phyloP scores from a whole-genome alignment of 176 grass and related monocot species.

The Carex scoparia region DNA sequence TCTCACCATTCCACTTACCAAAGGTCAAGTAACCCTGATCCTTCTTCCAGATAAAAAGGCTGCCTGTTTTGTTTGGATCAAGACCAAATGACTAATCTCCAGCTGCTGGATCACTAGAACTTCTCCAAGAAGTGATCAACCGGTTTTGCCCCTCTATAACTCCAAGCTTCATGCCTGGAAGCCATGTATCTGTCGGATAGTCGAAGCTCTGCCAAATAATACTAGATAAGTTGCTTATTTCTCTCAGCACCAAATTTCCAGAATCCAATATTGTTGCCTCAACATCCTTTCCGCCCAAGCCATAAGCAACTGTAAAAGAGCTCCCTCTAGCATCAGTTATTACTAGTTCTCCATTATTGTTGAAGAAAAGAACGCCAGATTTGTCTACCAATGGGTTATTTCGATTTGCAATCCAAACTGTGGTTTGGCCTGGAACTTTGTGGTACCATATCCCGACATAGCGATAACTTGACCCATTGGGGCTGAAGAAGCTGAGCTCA shows the following conservation, averaged over 20 bases:
- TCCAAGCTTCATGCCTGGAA: constrained; percentile 25
- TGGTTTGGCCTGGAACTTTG: background rate
- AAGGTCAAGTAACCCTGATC: background rate
- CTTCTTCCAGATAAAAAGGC: constrained; percentile 24
- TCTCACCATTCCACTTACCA: background rate
- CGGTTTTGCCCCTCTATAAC: background rate
- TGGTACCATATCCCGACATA: constrained; percentile 59
- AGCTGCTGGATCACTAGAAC: constrained; percentile 9
- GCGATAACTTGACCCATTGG: constrained; percentile 9
- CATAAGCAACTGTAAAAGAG: constrained; percentile 13
- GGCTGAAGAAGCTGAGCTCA: constrained; percentile 56
- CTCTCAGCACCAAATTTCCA: constrained; percentile 23
- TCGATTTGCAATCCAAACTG: constrained; percentile 61
- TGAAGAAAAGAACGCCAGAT: constrained; percentile 37
- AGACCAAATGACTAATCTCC: constrained; percentile 28
- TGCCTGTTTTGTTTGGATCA: constrained; percentile 6
- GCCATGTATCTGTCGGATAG: constrained; percentile 23
- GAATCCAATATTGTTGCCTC: constrained; percentile 23
- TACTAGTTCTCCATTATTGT: constrained; percentile 36
- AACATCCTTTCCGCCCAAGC: background rate
- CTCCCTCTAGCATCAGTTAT: constrained; percentile 32
- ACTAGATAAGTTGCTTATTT: background rate
- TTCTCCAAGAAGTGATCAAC: constrained; percentile 26
- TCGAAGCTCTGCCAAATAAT: constrained; percentile 32
- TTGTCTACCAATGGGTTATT: constrained; percentile 27